A percentile compares a stretch with the other conserved stretches of the same genome.
Conservation (phyloP, 805 yeast species). For the Candida dajiaensis region DNA sequence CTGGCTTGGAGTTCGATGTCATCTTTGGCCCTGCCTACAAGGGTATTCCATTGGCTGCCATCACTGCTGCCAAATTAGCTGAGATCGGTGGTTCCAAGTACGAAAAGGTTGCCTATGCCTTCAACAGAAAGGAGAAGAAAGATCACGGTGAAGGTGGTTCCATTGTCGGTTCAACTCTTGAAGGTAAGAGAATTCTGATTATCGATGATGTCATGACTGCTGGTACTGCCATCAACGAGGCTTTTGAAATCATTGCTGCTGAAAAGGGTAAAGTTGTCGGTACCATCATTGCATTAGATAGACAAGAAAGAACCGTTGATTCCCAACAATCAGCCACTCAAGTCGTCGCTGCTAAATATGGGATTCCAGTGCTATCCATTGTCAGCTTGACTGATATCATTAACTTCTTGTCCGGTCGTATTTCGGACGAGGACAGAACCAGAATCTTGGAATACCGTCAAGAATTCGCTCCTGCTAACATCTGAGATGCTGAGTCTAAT, state of each 20-base stretch:
- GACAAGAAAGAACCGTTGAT: constrained; percentile 82
- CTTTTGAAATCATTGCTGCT: constrained; percentile 65
- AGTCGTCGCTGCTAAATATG: constrained; percentile 62
- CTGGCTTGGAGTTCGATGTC: constrained; percentile 82
- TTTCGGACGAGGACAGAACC: constrained; percentile 51
- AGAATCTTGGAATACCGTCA: constrained; percentile 52
- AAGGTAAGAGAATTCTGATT: constrained; percentile 69
- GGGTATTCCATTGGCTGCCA: constrained; percentile 93
- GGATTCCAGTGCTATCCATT: constrained; percentile 80
- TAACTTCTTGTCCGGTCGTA: constrained; percentile 47
- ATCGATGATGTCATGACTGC: constrained; percentile 98
- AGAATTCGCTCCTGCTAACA: constrained; percentile 27
- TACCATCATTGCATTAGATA: constrained; percentile 84
- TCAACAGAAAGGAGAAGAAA: constrained; percentile 93
- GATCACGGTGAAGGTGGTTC: constrained; percentile 98
- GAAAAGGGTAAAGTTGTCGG: constrained; percentile 78
- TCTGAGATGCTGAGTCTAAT: constrained; percentile 3
- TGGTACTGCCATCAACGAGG: constrained; percentile 96
- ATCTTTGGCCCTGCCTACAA: constrained; percentile 97
- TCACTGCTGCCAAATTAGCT: constrained; percentile 86
- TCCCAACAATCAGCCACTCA: constrained; percentile 72
- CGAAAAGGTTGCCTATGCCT: constrained; percentile 75
- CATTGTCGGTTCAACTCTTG: constrained; percentile 78
- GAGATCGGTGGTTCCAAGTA: constrained; percentile 83
- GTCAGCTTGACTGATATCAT: constrained; percentile 74